Evolutionary conservation across 371 early-diverging fungal genomes (phyloP), one percentile per base, ranked within the genome.

Genomic region (Mortierella sp.): DNA sequence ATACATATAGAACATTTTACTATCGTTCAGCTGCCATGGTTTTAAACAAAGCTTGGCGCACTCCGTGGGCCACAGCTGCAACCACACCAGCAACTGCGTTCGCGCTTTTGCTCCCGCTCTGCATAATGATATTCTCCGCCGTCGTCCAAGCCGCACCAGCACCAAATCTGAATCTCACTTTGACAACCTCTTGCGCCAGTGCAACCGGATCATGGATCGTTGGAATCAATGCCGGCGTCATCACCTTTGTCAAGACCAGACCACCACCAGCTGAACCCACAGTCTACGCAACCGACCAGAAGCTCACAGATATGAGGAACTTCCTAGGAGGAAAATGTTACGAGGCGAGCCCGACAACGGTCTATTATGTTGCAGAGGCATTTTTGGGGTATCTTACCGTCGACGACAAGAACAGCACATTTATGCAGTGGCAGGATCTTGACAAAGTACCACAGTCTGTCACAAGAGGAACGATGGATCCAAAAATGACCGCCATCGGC

Each of bases 291-390:
- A 6, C n/a, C 12, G 14, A 12, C 7, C 5, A 2, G 6, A 6
- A 7, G 15, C 5, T 21, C 31, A n/a, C 2, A 19, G 2, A 28
- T 2, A 32, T 9, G 6, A 44, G 11, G 21, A n/a, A 11, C 37
- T 51, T 56, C 27, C 28, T 9, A 0, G 47, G 48, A 2, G 71
- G 64, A 26, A 34, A 64, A 31, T 71, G 71, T 43, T 23, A 46
- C 46, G 71, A 64, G 27, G 14, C 21, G 28, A 51, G 26, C 31
- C 19, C 48, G 1, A 37, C 27, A 3, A 28, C 7, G 5, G 44
- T 71, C 26, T 64, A 44, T 51, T 71, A 32, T 23, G 19, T 71
- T 21, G 49, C 71, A 2, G 65, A 59, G 42, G 9, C 3, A n/a
- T 37, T 26, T 21, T 43, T 27, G 26, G 70, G 70, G 9, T 31